Base-by-base conservation (phyloP, 2,329 filamentous ascomycete species). In the Alternaria infectoria region DNA sequence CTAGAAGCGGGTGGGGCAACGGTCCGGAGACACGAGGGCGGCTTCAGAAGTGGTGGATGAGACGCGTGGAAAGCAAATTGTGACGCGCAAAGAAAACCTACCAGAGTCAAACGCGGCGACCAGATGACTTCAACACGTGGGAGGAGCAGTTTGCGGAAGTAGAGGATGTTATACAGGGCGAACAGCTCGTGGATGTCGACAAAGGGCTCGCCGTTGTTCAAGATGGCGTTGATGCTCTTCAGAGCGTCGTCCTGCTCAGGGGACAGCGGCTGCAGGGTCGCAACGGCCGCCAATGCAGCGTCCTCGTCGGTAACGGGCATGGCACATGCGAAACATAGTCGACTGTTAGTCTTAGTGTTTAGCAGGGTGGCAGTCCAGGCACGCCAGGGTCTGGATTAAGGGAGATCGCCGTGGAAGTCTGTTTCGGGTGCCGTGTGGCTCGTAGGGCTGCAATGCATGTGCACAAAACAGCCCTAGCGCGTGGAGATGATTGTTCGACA, bases 271-370 rank as follows among this genome's bases (percentile, higher is more conserved):
- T 75, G 71, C 23, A 83, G 70, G 10, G 74, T 71, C 10, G 76
- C 65, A 32, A 83, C 79, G 28, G 81, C 81, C 44, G 69, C 67
- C 49, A 81, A 60, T 13, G 81, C 81, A 44, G 80, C 77, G 17
- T 80, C 79, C 62, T 82, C 77, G 69, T 83, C 81, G 44, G 80
- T 81, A 54, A 77, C 55, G 59, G 79, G 72, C 80, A 82, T 82
- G 59, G 66, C 65, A 59, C 46, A 64, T 59, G 62, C 59, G 45
- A 60, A 50, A 55, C 64, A 67, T 69, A 51, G 45, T 51, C 32
- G 21, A 25, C 55, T 21, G 51, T 44, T 69, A 51, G 45, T 46
- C 32, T 17, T 23, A 55, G 54, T 44, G 45, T 54, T 49, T 59
- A 57, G 61, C 56, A 62, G 55, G 54, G 32, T 36, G 15, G 32